Evolutionary conservation across 257 asterid species (phyloP).

Genomic region (Plantago elongata): DNA sequence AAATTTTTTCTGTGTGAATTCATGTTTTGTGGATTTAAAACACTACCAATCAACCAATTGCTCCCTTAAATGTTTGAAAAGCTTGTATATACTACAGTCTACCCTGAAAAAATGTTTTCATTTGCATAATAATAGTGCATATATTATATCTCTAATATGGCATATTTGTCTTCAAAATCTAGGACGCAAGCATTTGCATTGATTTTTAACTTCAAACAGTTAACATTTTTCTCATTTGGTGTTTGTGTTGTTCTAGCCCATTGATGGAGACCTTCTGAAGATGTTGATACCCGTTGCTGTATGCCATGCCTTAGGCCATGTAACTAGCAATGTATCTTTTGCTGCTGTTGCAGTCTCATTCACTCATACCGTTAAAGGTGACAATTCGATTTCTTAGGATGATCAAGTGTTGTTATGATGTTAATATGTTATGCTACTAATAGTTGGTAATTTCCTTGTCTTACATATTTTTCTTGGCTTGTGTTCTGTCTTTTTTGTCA

Average conservation of each 20-base stretch:
- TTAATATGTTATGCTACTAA: too few species aligned
- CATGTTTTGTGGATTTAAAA: too few species aligned
- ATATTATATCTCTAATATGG: too few species aligned
- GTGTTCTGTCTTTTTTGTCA: constrained; percentile 29
- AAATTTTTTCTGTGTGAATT: too few species aligned
- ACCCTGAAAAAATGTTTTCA: too few species aligned
- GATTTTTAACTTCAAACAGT: not conserved
- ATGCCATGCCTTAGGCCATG: constrained; percentile 85
- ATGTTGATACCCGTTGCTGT: constrained; percentile 80
- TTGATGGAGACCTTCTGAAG: constrained; percentile 64
- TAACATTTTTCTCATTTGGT: constrained; percentile 6
- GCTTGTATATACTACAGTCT: too few species aligned
- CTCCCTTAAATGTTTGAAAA: too few species aligned
- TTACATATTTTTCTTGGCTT: not conserved
- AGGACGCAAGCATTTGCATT: too few species aligned
- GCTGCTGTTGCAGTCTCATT: constrained; percentile 93
- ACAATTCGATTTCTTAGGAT: not conserved
- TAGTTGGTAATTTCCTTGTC: not conserved
- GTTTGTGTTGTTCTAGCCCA: constrained; percentile 47
- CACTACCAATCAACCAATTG: too few species aligned
- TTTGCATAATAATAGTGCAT: too few species aligned
- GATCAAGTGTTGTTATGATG: too few species aligned
- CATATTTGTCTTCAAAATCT: too few species aligned
- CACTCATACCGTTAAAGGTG: constrained; percentile 93
- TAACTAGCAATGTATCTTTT: constrained; percentile 78